Evolutionary conservation across 129 eudicot genomes (phyloP), one percentile per base, ranked within the genome.

Genomic region (Ambrosia artemisiifolia): DNA sequence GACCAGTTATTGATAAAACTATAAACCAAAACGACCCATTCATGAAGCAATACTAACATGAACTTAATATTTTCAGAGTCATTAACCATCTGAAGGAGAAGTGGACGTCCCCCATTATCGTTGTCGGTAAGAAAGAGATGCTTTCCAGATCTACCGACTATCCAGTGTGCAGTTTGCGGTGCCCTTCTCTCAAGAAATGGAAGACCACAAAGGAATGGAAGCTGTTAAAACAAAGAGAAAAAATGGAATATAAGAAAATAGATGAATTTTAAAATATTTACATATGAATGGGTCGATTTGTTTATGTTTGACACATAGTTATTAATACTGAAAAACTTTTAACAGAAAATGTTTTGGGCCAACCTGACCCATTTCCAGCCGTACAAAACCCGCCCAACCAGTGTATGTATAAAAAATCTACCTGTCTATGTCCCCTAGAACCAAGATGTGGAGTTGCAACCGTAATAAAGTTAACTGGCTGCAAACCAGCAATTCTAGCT

Each of bases 381-480:
- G n/a, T n/a, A n/a, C n/a, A n/a, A n/a, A n/a, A n/a, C n/a, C n/a
- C n/a, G n/a, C n/a, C n/a, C n/a, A 49, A 3, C 55, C 55, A 14
- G 17, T 3, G 17, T 7, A 28, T 10, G 40, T 34, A 34, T 35
- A 12, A 63, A 63, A 6, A 63, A 3, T 33, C 32, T 48, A 89
- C 90, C 90, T 90, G 96, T 73, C 78, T 90, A 72, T 90, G 85
- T 34, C 96, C 96, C 54, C 88, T 57, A 56, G 90, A 84, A 78
- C 96, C 93, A 66, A 86, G 80, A 81, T 90, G 96, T 7, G 96
- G 96, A 49, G 96, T 84, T 33, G 96, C 96, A 80, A 87, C 80
- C 33, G 91, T 90, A 24, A 90, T 80, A 67, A 90, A 90, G 79
- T 87, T 90, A 75, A 87, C 72, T 11, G 96, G 96, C 76, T 87